Base-by-base conservation (phyloP, 2,329 filamentous ascomycete species). In the Talaromyces sp. region DNA sequence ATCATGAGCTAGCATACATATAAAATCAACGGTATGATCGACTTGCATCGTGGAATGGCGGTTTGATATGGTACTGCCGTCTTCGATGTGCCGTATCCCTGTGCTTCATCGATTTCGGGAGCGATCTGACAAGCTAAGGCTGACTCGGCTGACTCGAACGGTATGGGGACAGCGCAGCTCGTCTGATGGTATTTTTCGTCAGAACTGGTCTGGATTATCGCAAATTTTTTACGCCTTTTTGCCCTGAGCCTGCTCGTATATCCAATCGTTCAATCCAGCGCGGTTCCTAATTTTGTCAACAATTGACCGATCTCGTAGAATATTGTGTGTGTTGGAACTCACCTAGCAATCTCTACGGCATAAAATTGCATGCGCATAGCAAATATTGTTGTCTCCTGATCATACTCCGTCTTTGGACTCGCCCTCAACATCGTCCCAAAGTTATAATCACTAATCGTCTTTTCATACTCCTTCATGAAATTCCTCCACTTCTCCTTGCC, bases 381-480 rank as follows among this genome's bases (percentile, higher is more conserved):
- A 72, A 99, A 98, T 62, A 99, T 97, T 3, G 93, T 97, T 63
- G 90, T 92, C 64, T 96, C 84, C 80, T 96, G 84, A 62, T 89
- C 91, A 76, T 99, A 98, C 78, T 97, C 94, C 62, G 79, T 87
- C 72, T 90, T 91, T 43, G 92, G 85, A 73, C 86, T 91, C 65
- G 87, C 85, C 65, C 95, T 88, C 72, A 99, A 78, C 85, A 99
- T 93, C 39, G 95, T 97, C 64, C 95, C 95, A 78, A 97, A 99
- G 83, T 97, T 99, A 84, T 89, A 99, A 80, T 99, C 96, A 68
- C 95, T 90, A n/a, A 99, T 83, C 80, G 87, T 94, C 79, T 96
- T 93, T 82, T 98, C 93, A 78, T 97, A 99, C 68, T 85, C 83
- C 84, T 90, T 93, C 86, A 97, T 90, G 82, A 97, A 99, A 69